Base-by-base conservation (phyloP, 768 basidiomycete species). In the Cubamyces lactineus region DNA sequence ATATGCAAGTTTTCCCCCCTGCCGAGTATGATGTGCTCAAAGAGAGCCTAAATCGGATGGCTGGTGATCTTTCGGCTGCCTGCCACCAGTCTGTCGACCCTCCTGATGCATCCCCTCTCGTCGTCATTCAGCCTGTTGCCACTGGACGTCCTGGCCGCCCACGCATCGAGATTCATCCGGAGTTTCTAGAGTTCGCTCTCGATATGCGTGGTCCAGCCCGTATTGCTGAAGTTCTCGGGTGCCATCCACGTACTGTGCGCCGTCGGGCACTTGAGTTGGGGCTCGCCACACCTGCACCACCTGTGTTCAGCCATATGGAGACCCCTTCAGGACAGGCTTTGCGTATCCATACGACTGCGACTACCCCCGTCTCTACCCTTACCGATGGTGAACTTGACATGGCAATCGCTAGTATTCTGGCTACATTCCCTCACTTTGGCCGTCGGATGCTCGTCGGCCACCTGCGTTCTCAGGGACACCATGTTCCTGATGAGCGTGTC, bases 101-200 rank as follows among this genome's bases (percentile, higher is more conserved):
- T 41, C 63, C 45, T 5, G 42, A 52, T 41, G 28, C 28, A 21
- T 15, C 46, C 16, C 19, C 53, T 13, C 42, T 60, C 8, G 24
- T 21, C 15, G 48, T 52, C n/a, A 7, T 26, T 26, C 17, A 38
- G 13, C 54, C 24, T 5, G 41, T 60, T n/a, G 26, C 9, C 2
- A 66, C 69, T 19, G 65, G 70, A 0, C 47, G 43, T 12, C 56
- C 57, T 2, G 74, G 75, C 0, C 65, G 70, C 2, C 75, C 75
- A 1, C 51, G 67, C 5, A 63, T 73, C 4, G 62, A 69, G 9
- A 74, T 76, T 23, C 69, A 77, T 39, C 65, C 61, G 3, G 52
- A 66, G 4, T 66, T 75, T 41, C 66, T 75, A 1, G 26, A 57
- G n/a, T 50, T 61, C 51, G 68, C 70, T 1, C 51, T 71, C 1